Conservation (phyloP, 768 basidiomycete genomes). For the Amylocystis lapponica region DNA sequence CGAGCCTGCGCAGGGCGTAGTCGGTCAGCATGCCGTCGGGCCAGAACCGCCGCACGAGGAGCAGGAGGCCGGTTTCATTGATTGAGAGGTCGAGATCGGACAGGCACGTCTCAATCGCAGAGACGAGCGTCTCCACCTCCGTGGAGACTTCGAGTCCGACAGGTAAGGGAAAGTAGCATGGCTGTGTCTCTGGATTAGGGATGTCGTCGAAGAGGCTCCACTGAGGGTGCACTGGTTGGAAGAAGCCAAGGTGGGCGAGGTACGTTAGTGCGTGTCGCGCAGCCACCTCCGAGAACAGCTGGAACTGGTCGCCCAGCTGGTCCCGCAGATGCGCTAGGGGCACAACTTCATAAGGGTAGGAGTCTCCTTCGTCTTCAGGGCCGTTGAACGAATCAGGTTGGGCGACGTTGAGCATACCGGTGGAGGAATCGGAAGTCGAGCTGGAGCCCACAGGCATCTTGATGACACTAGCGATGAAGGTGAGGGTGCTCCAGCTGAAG, state of each 20-base stretch:
- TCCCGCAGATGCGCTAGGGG: slow-evolving; percentile 55
- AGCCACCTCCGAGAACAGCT: slow-evolving; percentile 46
- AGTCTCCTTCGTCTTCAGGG: slow-evolving; percentile 20
- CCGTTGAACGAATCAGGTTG: slow-evolving; percentile 20
- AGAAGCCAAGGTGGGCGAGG: slow-evolving; percentile 56
- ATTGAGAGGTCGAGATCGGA: slow-evolving; percentile 64
- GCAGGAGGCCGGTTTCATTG: slow-evolving; percentile 68
- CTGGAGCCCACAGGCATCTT: slow-evolving; percentile 30
- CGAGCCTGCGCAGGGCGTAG: slow-evolving; percentile 60
- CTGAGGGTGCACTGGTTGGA: slow-evolving; percentile 32
- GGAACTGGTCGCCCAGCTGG: slow-evolving; percentile 53
- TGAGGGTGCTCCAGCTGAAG: slow-evolving; percentile 64
- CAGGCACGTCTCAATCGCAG: slow-evolving; percentile 66
- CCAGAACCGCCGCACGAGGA: slow-evolving; percentile 67
- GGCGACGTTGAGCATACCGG: slow-evolving; percentile 43
- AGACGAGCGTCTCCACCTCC: slow-evolving; percentile 67
- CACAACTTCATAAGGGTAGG: slow-evolving; percentile 51
- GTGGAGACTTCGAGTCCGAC: slow-evolving; percentile 65
- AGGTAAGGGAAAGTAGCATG: slow-evolving; percentile 63
- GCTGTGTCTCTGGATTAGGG: slow-evolving; percentile 26
- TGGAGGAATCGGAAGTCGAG: slow-evolving; percentile 20
- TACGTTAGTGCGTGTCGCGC: slow-evolving; percentile 52
- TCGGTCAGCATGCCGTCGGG: slow-evolving; percentile 69
- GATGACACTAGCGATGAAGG: slow-evolving; percentile 54
- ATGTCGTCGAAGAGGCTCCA: slow-evolving; percentile 31